Conservation (phyloP, 2,329 filamentous ascomycete genomes). For the Nannizziopsis arthrosporioides region DNA sequence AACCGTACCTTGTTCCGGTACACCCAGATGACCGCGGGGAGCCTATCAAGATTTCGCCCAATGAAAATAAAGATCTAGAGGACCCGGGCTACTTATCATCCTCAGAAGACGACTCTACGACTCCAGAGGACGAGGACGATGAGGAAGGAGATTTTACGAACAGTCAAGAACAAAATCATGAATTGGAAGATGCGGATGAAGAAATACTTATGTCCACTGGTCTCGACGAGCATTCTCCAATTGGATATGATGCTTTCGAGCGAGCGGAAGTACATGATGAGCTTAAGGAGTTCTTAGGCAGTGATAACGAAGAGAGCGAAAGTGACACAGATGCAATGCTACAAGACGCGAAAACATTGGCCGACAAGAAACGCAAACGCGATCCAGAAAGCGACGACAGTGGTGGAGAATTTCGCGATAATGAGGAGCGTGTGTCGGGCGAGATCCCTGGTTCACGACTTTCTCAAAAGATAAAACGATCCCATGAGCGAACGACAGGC, state of each 20-base stretch:
- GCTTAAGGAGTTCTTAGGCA: conserved; percentile 56
- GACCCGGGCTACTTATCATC: conserved; percentile 12
- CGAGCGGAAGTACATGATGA: conserved; percentile 59
- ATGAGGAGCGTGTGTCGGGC: conserved; percentile 33
- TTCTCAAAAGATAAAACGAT: conserved; percentile 33
- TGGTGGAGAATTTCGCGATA: conserved; percentile 25
- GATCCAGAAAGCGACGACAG: conserved; percentile 20
- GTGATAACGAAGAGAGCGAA: conserved; percentile 27
- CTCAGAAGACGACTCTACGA: conserved; percentile 19
- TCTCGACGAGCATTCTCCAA: conserved; percentile 38
- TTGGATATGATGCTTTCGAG: conserved; percentile 50
- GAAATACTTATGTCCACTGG: conserved; percentile 42
- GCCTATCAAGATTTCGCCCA: conserved; percentile 26
- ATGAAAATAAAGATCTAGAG: conserved; percentile 11
- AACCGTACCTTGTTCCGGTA: conserved; percentile 64
- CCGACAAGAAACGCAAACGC: conserved; percentile 31
- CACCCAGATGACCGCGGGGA: conserved; percentile 54
- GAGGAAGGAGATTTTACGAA: conserved; percentile 27
- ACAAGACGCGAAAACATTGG: conserved; percentile 23
- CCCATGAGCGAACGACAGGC: conserved; percentile 31
- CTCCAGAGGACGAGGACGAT: conserved; percentile 17
- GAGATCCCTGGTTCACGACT: conserved; percentile 32
- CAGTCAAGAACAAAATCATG: conserved; percentile 28
- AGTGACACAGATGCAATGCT: conserved; percentile 31
- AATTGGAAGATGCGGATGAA: conserved; percentile 31